phyloP scores from a whole-genome alignment of 2,329 filamentous ascomycete genomes.

The Endoconidiophora polonica region DNA sequence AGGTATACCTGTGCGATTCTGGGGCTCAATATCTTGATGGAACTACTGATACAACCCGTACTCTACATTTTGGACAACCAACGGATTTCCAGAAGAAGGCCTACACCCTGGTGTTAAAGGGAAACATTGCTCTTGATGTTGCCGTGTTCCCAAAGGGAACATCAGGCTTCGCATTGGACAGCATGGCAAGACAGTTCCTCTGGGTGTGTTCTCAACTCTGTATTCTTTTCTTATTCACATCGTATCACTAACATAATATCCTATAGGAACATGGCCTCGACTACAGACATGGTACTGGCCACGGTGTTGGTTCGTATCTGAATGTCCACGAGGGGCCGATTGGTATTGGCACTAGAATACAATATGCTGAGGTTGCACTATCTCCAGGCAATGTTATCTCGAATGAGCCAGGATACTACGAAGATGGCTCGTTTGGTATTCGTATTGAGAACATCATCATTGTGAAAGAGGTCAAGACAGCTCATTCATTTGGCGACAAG shows the following conservation, averaged over 20 bases:
- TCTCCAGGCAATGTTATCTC: conserved; percentile 89
- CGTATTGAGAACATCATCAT: conserved; percentile 93
- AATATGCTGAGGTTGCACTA: conserved; percentile 80
- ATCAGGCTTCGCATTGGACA: conserved; percentile 80
- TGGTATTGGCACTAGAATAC: conserved; percentile 80
- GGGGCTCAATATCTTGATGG: conserved; percentile 93
- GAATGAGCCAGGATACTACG: conserved; percentile 92
- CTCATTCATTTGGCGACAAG: conserved; percentile 80
- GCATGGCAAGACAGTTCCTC: conserved; percentile 73
- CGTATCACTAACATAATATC: background rate
- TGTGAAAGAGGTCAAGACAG: conserved; percentile 74
- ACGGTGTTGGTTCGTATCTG: conserved; percentile 85
- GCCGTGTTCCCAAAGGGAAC: conserved; percentile 90
- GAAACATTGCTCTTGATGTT: conserved; percentile 74
- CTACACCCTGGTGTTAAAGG: conserved; percentile 89
- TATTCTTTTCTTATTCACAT: background rate
- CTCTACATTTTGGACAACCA: conserved; percentile 77
- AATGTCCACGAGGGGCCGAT: conserved; percentile 98
- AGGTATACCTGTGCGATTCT: conserved; percentile 89
- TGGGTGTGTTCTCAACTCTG: conserved; percentile 43
- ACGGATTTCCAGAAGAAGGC: conserved; percentile 70
- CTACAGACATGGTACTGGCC: conserved; percentile 90
- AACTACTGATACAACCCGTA: conserved; percentile 89
- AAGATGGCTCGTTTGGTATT: conserved; percentile 87
- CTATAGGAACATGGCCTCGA: conserved; percentile 59